Percentiles rank a stretch among this genome's conserved stretches.
phyloP scores from a whole-genome alignment of 1,284 basidiomycete species.

The Filobasidium uniguttulatum region DNA sequence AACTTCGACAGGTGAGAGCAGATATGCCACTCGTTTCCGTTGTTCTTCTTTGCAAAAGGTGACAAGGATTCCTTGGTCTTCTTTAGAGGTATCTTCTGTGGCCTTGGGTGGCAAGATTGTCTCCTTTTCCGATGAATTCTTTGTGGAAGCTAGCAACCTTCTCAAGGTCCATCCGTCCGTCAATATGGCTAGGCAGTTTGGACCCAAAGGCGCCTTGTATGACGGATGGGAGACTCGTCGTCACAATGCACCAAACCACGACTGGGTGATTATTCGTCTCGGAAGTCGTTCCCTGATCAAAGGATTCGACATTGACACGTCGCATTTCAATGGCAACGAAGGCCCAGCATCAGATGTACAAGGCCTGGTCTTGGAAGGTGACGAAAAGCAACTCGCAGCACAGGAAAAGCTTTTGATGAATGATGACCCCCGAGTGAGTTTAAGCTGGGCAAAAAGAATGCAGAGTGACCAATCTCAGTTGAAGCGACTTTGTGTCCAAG shows the following conservation, averaged over 20 bases:
- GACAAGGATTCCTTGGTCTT: not conserved
- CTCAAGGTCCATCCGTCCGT: slow-evolving; percentile 49
- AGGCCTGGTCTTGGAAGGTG: slow-evolving; percentile 44
- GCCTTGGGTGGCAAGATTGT: slow-evolving; percentile 66
- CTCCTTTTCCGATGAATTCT: slow-evolving; percentile 86
- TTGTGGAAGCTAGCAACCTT: slow-evolving; percentile 72
- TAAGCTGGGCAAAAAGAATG: slow-evolving; percentile 18
- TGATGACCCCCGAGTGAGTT: slow-evolving; percentile 46
- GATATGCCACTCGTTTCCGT: not conserved
- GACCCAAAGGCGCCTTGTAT: slow-evolving; percentile 85
- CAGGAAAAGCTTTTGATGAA: slow-evolving; percentile 9
- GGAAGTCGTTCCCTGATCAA: slow-evolving; percentile 59
- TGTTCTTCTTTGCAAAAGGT: not conserved
- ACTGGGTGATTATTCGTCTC: slow-evolving; percentile 88
- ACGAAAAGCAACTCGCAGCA: slow-evolving; percentile 36
- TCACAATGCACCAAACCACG: slow-evolving; percentile 65
- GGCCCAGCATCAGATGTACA: slow-evolving; percentile 66
- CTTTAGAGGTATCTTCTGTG: slow-evolving; percentile 72
- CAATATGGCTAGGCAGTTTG: slow-evolving; percentile 74
- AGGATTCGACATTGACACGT: slow-evolving; percentile 89
- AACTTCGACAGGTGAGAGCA: slow-evolving; percentile 46
- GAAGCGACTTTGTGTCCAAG: not conserved
- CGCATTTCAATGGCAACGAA: slow-evolving; percentile 95
- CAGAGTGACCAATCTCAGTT: slow-evolving; percentile 10
- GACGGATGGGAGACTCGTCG: slow-evolving; percentile 89